Base-by-base conservation (phyloP, 352 stramenopile species). In the Pythium biforme region DNA sequence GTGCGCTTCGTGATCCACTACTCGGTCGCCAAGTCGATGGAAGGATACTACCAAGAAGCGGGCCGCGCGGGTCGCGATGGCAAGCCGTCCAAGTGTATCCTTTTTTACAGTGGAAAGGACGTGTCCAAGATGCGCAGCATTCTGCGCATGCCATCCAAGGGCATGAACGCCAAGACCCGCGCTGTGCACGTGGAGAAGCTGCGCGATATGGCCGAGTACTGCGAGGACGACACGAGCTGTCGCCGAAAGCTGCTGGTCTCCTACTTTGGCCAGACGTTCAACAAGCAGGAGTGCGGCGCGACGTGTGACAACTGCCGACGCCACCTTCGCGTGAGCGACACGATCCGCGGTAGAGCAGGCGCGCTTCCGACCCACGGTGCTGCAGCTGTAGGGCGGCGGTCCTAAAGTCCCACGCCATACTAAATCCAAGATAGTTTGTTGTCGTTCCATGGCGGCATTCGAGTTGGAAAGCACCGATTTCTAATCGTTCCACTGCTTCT, bases 31-130 rank as follows among this genome's bases (percentile, higher is more conserved):
- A 94, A 94, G 73, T 97, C 88, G 50, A 84, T 99, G 41, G 97
- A 99, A 75, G 96, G 90, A 8, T 99, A 99, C 76, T 99, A 98
- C 77, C 97, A 99, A 74, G 96, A 99, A 75, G 93, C 89, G 5
- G 97, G 97, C 3, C 84, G 97, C 23, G 97, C 93, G 2, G 98
- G 98, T 2, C 84, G 98, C 56, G 98, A 99, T 70, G 97, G 97
- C 10, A 69, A 94, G 6, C 79, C 92, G 12, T 90, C 89, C 43
- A 88, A 97, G 53, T 98, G 95, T 63, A 81, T 97, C 37, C 49
- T 98, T 17, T 95, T 97, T 55, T 98, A 97, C 74, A 85, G 79
- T 45, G 67, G 72, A 22, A 74, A 78, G 12, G 94, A 98, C 62
- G 77, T 97, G 8, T 75, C 72, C 54, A 90, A 86, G 66, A 89